Evolutionary conservation across 306 rosid species (phyloP).

Genomic region (Geum urbanum): DNA sequence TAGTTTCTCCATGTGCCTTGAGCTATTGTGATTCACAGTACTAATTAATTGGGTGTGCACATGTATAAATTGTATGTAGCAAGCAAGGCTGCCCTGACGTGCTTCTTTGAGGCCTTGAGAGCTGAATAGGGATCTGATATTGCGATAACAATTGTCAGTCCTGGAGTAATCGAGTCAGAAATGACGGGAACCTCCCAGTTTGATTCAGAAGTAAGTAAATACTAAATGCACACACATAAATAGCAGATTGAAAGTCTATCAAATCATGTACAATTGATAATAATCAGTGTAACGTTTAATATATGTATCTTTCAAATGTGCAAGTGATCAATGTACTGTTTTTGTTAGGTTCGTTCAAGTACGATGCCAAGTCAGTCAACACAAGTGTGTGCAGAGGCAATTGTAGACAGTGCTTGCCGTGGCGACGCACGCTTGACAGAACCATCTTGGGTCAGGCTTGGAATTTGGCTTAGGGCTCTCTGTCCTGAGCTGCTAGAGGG

Average conservation of each 20-base stretch:
- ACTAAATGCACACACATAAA: not conserved
- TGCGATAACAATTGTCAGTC: constrained; percentile 53
- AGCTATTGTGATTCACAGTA: too few species aligned
- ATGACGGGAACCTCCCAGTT: constrained; percentile 34
- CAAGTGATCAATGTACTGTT: not conserved
- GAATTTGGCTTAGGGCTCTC: constrained; percentile 6
- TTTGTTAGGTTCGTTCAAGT: constrained; percentile 8
- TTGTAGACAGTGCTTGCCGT: constrained; percentile 31
- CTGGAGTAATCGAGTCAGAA: constrained; percentile 42
- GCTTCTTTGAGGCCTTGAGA: constrained; percentile 52
- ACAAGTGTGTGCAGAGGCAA: constrained; percentile 26
- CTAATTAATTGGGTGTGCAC: too few species aligned
- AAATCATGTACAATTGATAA: too few species aligned
- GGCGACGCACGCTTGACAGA: constrained; percentile 36
- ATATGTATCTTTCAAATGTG: too few species aligned
- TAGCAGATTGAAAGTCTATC: too few species aligned
- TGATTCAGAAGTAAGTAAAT: constrained; percentile 17
- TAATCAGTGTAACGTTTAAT: too few species aligned
- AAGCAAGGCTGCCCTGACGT: constrained; percentile 50
- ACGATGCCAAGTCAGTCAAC: constrained; percentile 12
- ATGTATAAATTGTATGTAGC: constrained; percentile 24
- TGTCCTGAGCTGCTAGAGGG: constrained; percentile 6
- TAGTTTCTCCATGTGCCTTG: too few species aligned
- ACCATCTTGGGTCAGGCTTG: constrained; percentile 28
- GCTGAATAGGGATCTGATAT: constrained; percentile 46